These are phyloP conservation scores for Ramularia collo-cygni DNA, from an alignment of 2,329 filamentous ascomycete genomes.

Conservation along the genomic window DNA sequence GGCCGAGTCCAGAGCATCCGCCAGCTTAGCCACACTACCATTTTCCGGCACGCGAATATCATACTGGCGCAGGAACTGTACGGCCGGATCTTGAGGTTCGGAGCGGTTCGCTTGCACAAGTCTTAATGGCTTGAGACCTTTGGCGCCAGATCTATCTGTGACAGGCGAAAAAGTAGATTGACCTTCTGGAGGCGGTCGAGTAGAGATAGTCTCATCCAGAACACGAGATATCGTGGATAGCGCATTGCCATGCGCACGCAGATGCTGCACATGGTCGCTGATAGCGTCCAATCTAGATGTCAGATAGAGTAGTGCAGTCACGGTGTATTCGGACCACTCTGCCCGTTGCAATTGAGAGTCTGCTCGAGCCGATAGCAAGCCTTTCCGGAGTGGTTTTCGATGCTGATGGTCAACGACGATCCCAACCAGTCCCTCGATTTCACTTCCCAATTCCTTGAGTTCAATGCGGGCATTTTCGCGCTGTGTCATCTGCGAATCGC, in stretches of 20 bases:
- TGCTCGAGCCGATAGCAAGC: constrained; percentile 31
- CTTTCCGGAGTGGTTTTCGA: constrained; percentile 51
- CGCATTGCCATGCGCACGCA: constrained; percentile 22
- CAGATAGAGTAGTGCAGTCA: constrained; percentile 38
- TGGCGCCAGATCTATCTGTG: constrained; percentile 4
- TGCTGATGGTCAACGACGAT: constrained; percentile 66
- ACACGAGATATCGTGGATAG: constrained; percentile 19
- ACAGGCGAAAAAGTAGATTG: constrained; percentile 1
- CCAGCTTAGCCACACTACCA: constrained; percentile 11
- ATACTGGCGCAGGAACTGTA: constrained; percentile 24
- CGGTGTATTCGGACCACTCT: constrained; percentile 39
- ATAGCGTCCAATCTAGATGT: constrained; percentile 26
- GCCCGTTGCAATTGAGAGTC: constrained; percentile 31
- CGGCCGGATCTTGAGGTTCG: constrained; percentile 24
- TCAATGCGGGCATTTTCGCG: constrained; percentile 52
- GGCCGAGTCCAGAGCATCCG: constrained; percentile 23
- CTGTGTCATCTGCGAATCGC: constrained; percentile 18
- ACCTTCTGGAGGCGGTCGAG: constrained; percentile 8
- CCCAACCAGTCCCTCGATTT: constrained; percentile 62
- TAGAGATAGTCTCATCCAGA: constrained; percentile 17
- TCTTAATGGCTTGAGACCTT: constrained; percentile 26
- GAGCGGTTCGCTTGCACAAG: constrained; percentile 27
- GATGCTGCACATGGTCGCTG: constrained; percentile 22
- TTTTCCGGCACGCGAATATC: constrained; percentile 21
- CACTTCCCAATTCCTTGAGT: constrained; percentile 61